Evolutionary conservation across 805 yeast genomes (phyloP).

Genomic region (Saccharomycopsis capsularis): DNA sequence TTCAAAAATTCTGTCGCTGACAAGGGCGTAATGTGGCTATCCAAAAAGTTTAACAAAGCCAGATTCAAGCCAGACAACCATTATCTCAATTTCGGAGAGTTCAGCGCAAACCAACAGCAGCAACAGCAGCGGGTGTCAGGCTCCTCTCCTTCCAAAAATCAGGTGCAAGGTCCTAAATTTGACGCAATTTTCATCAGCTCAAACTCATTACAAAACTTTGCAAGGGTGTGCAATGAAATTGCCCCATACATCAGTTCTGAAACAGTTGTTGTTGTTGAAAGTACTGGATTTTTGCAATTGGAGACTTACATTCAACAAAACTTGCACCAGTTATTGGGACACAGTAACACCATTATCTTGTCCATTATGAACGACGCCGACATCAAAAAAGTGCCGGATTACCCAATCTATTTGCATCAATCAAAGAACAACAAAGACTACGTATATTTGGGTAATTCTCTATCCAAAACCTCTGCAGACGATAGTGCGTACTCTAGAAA

Average conservation of each 20-base stretch:
- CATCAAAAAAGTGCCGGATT: constrained; percentile 32
- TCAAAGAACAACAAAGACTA: constrained; percentile 35
- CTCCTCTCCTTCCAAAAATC: too few species aligned
- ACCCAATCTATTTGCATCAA: constrained; percentile 30
- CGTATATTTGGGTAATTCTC: constrained; percentile 32
- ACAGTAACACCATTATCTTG: constrained; percentile 34
- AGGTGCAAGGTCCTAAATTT: constrained; percentile 27
- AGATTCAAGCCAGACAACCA: constrained; percentile 25
- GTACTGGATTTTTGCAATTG: constrained; percentile 63
- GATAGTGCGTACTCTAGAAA: constrained; percentile 36
- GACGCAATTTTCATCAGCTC: constrained; percentile 45
- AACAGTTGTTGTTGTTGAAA: constrained; percentile 56
- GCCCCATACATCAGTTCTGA: constrained; percentile 33
- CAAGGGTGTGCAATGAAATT: constrained; percentile 35
- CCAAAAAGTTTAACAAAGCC: constrained; percentile 30
- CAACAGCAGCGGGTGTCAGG: too few species aligned
- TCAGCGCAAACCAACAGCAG: constrained; percentile 19
- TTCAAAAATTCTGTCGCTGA: constrained; percentile 9
- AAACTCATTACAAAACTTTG: constrained; percentile 44
- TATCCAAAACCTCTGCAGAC: constrained; percentile 28
- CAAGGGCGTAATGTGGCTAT: constrained; percentile 24
- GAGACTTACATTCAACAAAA: constrained; percentile 53
- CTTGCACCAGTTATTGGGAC: constrained; percentile 34
- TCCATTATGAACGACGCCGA: constrained; percentile 61
- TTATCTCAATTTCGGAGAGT: not conserved